Conservation (phyloP, 2,329 filamentous ascomycete genomes). For the Talaromyces albobiverticillius region DNA sequence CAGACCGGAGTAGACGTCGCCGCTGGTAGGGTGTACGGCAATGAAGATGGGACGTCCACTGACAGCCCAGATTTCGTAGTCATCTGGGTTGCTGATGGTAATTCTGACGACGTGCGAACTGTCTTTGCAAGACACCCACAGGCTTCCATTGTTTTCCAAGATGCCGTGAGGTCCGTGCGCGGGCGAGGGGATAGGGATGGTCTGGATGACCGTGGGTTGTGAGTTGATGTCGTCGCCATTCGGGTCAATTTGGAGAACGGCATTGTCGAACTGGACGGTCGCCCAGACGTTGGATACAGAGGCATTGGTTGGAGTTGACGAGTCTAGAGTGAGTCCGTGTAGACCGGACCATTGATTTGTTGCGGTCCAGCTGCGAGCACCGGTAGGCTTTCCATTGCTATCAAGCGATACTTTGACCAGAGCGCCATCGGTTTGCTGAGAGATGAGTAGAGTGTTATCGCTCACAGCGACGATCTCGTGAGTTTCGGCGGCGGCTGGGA, state of each 20-base stretch:
- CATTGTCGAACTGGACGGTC: not conserved
- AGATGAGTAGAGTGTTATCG: not conserved
- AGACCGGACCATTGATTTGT: slow-evolving; percentile 1
- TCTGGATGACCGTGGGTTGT: not conserved
- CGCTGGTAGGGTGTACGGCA: slow-evolving; percentile 2
- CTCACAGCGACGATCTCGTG: slow-evolving; percentile 4
- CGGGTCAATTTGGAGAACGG: not conserved
- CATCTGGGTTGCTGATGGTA: not conserved
- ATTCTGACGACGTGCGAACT: slow-evolving; percentile 4
- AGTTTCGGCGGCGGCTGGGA: slow-evolving; percentile 5
- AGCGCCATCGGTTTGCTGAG: slow-evolving; percentile 4
- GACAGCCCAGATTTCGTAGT: not conserved
- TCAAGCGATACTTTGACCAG: slow-evolving; percentile 4
- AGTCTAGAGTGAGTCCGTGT: not conserved
- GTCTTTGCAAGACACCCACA: slow-evolving; percentile 5
- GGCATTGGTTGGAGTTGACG: not conserved
- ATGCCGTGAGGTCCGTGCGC: not conserved
- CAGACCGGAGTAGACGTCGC: not conserved
- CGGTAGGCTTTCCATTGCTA: not conserved
- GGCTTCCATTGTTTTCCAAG: not conserved
- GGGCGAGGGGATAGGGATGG: not conserved
- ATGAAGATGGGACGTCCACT: not conserved
- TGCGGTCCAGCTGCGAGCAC: not conserved
- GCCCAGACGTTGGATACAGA: not conserved
- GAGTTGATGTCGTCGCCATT: not conserved